A percentile compares a stretch with the other conserved stretches of the same genome.
These are phyloP conservation scores for Coemansia sp. DNA, from an alignment of 192 early-diverging fungal genomes.

Conservation along the genomic window DNA sequence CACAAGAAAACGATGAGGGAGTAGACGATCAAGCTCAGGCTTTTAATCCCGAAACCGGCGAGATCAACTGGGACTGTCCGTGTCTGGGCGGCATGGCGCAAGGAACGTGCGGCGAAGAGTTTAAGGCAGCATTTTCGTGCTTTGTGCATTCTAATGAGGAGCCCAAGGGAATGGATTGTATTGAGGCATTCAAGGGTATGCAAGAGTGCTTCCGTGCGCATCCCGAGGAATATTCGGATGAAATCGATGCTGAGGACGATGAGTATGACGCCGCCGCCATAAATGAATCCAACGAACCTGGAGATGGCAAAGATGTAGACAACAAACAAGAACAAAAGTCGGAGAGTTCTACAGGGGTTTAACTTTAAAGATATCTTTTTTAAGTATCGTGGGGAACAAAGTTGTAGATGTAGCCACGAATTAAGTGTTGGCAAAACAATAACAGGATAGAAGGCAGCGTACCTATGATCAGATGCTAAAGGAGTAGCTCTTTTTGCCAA, in stretches of 20 bases:
- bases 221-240: slow-evolving; percentile 87
- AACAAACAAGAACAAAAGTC: not conserved
- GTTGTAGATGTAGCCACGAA: not conserved
- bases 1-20: slow-evolving; percentile 1
- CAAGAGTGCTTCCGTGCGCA: slow-evolving; percentile 88
- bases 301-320: slow-evolving; percentile 3
- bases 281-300: not conserved
- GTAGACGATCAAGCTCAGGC: slow-evolving; percentile 57
- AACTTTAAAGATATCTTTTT: not conserved
- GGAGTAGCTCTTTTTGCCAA: not conserved
- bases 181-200: slow-evolving; percentile 92
- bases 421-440: not conserved
- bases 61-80: slow-evolving; percentile 98
- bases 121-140: slow-evolving; percentile 96
- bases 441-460: not conserved
- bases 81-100: slow-evolving; percentile 94
- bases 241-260: slow-evolving; percentile 67
- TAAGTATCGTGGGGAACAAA: not conserved
- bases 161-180: slow-evolving; percentile 96
- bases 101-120: slow-evolving; percentile 94
- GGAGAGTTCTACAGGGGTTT: not conserved
- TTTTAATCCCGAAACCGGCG: slow-evolving; percentile 74
- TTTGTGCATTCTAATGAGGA: slow-evolving; percentile 92
- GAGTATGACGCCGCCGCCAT: slow-evolving; percentile 30
- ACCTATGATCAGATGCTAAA: not conserved